Conservation (phyloP, 208 protist genomes). For the Leishmania arabica region DNA sequence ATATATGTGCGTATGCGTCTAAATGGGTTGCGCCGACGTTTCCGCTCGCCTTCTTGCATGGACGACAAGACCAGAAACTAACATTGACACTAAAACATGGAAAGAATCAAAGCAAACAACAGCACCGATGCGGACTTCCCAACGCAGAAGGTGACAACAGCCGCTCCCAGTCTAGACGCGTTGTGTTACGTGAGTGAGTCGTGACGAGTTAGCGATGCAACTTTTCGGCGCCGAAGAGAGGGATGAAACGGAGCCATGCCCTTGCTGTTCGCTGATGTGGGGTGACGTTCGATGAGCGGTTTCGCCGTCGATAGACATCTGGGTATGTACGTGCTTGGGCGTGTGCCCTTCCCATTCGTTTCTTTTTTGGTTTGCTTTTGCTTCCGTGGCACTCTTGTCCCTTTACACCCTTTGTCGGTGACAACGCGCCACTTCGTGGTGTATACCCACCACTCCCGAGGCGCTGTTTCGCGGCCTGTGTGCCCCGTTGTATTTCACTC, state of each 20-base stretch:
- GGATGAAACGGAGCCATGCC: background rate
- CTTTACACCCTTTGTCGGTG: background rate
- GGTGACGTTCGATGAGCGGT: background rate
- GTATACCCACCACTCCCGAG: background rate
- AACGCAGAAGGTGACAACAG: background rate
- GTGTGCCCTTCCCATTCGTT: background rate
- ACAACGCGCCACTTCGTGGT: background rate
- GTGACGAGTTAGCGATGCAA: no score
- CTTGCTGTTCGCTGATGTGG: background rate
- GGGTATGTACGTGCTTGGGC: background rate
- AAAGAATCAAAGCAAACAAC: background rate
- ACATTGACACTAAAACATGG: background rate
- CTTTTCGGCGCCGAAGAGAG: background rate
- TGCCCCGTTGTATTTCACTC: background rate
- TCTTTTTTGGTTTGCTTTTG: no score
- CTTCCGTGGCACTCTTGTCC: background rate
- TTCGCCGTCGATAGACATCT: background rate
- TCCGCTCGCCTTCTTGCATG: background rate
- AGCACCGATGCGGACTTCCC: background rate
- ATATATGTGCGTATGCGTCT: background rate
- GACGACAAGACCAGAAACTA: background rate
- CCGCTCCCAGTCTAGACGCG: background rate
- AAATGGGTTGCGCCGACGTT: background rate
- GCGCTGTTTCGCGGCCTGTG: background rate
- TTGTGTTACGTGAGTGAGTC: background rate